Evolutionary conservation across 495 filamentous ascomycete species (phyloP), one percentile per base, ranked within the genome.

Genomic region (Penicillium nucicola): DNA sequence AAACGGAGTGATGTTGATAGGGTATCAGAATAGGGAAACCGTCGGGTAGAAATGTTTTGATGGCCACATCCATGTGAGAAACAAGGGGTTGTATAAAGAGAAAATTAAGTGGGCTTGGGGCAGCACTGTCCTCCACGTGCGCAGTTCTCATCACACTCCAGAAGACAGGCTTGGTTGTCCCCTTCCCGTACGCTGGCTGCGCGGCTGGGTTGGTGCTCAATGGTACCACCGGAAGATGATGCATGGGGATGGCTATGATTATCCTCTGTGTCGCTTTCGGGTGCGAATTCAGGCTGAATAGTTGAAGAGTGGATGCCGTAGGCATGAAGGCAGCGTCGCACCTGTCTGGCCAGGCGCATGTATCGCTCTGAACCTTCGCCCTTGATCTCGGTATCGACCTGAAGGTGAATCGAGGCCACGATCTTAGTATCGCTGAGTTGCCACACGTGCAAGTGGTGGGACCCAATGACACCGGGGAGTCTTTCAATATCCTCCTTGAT

Each of bases 251-350:
- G 57, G 32, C 47, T 50, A 19, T 49, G 51, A 34, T 56, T 69
- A 14, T 77, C 69, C 57, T 84, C 86, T 40, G 77, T 74, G n/a
- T 77, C 75, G 25, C 68, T 69, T 37, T 81, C 77, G 1, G 82
- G 74, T 54, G 85, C 87, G 66, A 93, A 98, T 64, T 98, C 93
- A 2, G 95, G 95, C 70, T 98, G 93, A 54, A 98, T 97, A 7
- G 93, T 98, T 4, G 89, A 90, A n/a, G 88, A 93, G 70, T 97
- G 93, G 53, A 98, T 97, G 12, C 93, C 93, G 57, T 95, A 95
- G 13, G 84, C 93, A 61, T 97, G 93, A 14, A 98, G 80, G 64
- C 93, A 98, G 32, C 80, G 82, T 12, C 91, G 77, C 15, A 95
- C 86, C 49, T 82, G 82, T 40, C 78, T 80, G 10, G 90, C 90